These are phyloP conservation scores for Didymella sp. DNA, from an alignment of 2,329 filamentous ascomycete species.

Conservation along the genomic window DNA sequence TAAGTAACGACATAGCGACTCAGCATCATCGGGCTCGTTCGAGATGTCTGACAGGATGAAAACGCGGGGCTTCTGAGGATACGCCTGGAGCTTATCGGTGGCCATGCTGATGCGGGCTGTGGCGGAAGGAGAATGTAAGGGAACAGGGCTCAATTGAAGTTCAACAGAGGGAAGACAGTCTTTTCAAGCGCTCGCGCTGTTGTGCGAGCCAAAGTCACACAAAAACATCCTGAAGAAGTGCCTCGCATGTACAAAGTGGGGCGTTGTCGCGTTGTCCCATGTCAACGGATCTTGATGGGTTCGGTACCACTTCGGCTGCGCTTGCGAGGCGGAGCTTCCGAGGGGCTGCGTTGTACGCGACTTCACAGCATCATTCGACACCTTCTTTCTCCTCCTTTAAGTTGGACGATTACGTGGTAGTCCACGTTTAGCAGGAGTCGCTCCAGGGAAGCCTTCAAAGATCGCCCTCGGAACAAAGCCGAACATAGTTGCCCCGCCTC, in stretches of 20 bases:
- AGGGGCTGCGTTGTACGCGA: neutral
- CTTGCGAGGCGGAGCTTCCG: constrained; percentile 8
- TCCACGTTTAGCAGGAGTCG: neutral
- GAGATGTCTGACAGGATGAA: constrained; percentile 52
- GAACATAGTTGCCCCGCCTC: neutral
- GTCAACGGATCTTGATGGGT: constrained; percentile 19
- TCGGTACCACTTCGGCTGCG: constrained; percentile 31
- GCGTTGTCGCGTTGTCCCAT: constrained; percentile 22
- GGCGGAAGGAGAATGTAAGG: neutral
- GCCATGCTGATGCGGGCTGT: constrained; percentile 28
- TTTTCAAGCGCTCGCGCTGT: constrained; percentile 22
- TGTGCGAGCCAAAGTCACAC: constrained; percentile 28
- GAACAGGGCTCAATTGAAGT: neutral
- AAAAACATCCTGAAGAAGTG: constrained; percentile 28
- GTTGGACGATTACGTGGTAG: neutral
- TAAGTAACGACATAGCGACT: constrained; percentile 49
- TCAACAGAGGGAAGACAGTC: neutral
- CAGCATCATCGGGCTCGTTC: constrained; percentile 51
- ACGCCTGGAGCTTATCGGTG: constrained; percentile 36
- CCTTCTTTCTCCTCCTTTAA: neutral
- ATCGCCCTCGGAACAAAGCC: neutral
- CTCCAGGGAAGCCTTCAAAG: neutral
- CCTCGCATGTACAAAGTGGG: constrained; percentile 23
- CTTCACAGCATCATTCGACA: neutral
- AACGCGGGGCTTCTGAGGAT: constrained; percentile 47